phyloP scores from a whole-genome alignment of 2,329 filamentous ascomycete species.

The Fusarium floridanum region DNA sequence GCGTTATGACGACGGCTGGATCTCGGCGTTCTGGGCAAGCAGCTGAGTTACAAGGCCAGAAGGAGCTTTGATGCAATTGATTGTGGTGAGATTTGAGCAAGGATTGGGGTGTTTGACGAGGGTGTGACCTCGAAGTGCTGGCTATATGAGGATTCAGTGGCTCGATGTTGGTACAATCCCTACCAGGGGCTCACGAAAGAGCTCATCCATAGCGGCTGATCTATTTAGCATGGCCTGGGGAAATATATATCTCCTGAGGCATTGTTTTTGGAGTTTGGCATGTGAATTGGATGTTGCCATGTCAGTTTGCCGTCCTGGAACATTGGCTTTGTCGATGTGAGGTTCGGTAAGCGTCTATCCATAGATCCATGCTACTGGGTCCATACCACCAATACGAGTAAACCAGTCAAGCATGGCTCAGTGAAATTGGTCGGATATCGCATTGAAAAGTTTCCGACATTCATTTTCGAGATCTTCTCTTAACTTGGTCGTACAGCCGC shows the following conservation, averaged over 20 bases:
- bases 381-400: not conserved
- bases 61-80: slow-evolving; percentile 3
- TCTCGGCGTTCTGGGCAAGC: slow-evolving; percentile 2
- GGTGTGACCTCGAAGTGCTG: not conserved
- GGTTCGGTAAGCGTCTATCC: not conserved
- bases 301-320: not conserved
- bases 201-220: slow-evolving; percentile 1
- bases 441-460: not conserved
- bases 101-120: slow-evolving; percentile 19
- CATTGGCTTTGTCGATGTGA: not conserved
- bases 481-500: not conserved
- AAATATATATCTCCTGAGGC: not conserved
- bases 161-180: slow-evolving; percentile 25
- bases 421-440: not conserved
- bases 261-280: slow-evolving; percentile 1
- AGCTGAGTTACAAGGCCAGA: slow-evolving; percentile 3
- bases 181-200: slow-evolving; percentile 27
- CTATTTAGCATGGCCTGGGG: slow-evolving; percentile 9
- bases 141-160: slow-evolving; percentile 15
- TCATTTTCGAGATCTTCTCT: not conserved
- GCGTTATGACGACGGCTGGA: slow-evolving; percentile 17
- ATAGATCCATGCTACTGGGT: not conserved
- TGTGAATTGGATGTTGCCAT: slow-evolving; percentile 12
- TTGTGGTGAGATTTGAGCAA: slow-evolving; percentile 24
- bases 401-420: not conserved